Base-by-base conservation (phyloP, 257 asterid genomes). In the Solanum chaucha region DNA sequence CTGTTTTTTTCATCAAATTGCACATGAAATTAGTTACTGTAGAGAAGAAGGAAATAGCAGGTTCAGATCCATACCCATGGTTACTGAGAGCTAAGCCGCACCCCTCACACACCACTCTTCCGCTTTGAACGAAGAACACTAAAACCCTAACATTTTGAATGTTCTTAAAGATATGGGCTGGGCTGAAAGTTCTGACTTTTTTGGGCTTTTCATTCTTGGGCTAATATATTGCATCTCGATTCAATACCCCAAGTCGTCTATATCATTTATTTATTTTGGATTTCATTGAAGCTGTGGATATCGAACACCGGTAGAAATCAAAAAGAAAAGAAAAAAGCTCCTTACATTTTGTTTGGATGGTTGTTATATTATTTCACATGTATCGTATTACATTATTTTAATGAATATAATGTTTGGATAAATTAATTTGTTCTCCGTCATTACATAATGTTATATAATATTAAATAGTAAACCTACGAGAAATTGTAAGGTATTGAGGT, bases 101-200 rank as follows among this genome's bases (percentile, higher is more conserved):
- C 64, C 9, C 48, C 44, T 36, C 24, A 22, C 77, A 40, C 88
- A 61, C 28, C 71, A 68, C 35, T 10, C 68, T 44, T 78, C 40
- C 64, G 32, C 64, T 46, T 26, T 28, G 87, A 38, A 17, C 72
- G 48, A 48, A 89, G 68, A 89, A 41, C 6, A 17, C 64, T 20
- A 48, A 89, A 87, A 89, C 89, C 91, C 91, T 89, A 89, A 51
- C 36, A 9, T 4, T 41, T 77, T 77, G 65, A 46, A 44, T 80
- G 84, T 34, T 24, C 65, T 44, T 36, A 24, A n/a, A 5, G 8
- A 10, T 59, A 3, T 51, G 41, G 65, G 26, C 34, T 86, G 88
- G 89, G 73, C 82, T 64, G 28, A 10, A 1, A n/a, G 7, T 9
- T 15, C 12, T 4, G 8, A 7, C 17, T 14, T 15, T 19, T 74